Percentiles rank a stretch among this genome's conserved stretches.
Evolutionary conservation across 2,329 filamentous ascomycete species (phyloP).

Genomic region (Delphinella strobiligena): DNA sequence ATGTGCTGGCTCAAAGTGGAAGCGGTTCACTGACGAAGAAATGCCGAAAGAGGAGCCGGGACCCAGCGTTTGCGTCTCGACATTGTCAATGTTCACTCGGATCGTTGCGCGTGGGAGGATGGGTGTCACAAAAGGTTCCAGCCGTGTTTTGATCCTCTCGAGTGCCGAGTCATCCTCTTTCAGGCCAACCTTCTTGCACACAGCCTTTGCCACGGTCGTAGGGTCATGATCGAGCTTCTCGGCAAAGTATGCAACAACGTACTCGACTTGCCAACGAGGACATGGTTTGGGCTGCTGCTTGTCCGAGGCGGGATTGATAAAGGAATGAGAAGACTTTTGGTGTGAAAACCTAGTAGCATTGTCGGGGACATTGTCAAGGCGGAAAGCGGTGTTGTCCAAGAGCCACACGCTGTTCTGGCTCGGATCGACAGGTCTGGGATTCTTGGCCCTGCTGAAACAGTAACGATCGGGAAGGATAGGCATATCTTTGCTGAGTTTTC

Average conservation of each 20-base stretch:
- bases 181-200: conserved; percentile 48
- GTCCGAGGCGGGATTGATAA: neutral
- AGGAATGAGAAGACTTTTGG: neutral
- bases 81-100: conserved; percentile 54
- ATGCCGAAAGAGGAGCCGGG: conserved; percentile 22
- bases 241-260: conserved; percentile 71
- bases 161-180: conserved; percentile 40
- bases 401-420: conserved; percentile 72
- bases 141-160: conserved; percentile 27
- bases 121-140: conserved; percentile 24
- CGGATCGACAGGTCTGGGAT: conserved; percentile 36
- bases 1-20: conserved; percentile 15
- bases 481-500: neutral
- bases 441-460: neutral
- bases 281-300: neutral
- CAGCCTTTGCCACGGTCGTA: conserved; percentile 49
- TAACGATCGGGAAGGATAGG: neutral
- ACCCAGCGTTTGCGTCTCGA: conserved; percentile 23
- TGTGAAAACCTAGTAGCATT: neutral
- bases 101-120: conserved; percentile 65
- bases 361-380: conserved; percentile 15
- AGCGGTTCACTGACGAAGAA: neutral
- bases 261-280: conserved; percentile 62
- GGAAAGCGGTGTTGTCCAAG: conserved; percentile 78
- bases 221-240: conserved; percentile 56